Evolutionary conservation across 257 asterid genomes (phyloP).

Genomic region (Solanum clarkiae): DNA sequence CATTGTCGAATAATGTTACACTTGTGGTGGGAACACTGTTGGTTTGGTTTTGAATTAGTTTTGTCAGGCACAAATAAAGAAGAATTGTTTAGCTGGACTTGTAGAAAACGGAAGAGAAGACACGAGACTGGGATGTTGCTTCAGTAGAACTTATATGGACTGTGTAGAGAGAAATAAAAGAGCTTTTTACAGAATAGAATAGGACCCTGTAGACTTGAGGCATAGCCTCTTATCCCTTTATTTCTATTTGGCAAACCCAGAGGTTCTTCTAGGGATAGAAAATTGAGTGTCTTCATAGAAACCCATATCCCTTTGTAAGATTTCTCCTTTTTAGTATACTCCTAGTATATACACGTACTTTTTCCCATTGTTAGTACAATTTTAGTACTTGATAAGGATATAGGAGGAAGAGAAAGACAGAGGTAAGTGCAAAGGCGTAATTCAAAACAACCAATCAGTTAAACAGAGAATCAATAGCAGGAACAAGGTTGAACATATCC

Average conservation of each 20-base stretch:
- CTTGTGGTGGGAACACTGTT: neutral
- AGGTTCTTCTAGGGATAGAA: neutral
- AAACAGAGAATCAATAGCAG: neutral
- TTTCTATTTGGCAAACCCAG: neutral
- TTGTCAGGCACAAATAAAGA: neutral
- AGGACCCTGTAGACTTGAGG: neutral
- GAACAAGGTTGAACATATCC: neutral
- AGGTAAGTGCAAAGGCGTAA: neutral
- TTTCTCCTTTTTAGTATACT: neutral
- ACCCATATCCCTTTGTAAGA: neutral
- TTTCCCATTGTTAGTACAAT: neutral
- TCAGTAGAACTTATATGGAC: neutral
- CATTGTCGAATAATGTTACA: neutral
- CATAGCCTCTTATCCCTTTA: neutral
- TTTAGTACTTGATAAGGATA: neutral
- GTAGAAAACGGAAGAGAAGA: neutral
- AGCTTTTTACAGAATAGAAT: neutral
- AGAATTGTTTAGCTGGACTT: neutral
- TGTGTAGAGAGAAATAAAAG: neutral
- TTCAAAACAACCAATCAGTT: neutral
- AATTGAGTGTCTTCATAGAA: neutral
- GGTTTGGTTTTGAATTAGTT: neutral
- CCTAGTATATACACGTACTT: neutral
- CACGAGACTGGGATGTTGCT: neutral
- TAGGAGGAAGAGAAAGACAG: neutral